Evolutionary conservation across 2,329 filamentous ascomycete species (phyloP).

Genomic region (Seiridium cupressi): DNA sequence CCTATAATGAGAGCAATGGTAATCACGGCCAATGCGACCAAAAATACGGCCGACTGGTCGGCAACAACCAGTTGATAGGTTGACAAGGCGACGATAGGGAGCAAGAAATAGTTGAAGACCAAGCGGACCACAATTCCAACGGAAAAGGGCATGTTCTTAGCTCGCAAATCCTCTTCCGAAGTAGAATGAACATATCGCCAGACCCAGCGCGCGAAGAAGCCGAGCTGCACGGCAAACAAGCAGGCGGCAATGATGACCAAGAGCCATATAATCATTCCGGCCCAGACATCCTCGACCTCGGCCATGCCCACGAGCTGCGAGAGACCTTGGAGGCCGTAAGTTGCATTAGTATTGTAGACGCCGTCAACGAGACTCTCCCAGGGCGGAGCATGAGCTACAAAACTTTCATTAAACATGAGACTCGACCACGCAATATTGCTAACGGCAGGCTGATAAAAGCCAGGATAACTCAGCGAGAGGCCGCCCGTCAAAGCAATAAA

Average conservation of each 20-base stretch:
- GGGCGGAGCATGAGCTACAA: constrained; percentile 67
- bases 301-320: constrained; percentile 82
- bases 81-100: constrained; percentile 83
- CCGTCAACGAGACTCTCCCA: constrained; percentile 74
- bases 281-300: constrained; percentile 79
- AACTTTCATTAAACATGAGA: constrained; percentile 90
- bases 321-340: constrained; percentile 76
- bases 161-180: constrained; percentile 80
- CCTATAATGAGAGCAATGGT: constrained; percentile 71
- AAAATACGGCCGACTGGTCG: constrained; percentile 62
- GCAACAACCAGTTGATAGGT: constrained; percentile 88
- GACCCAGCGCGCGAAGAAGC: constrained; percentile 75
- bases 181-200: constrained; percentile 69
- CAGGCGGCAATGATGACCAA: constrained; percentile 70
- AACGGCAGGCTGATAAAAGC: constrained; percentile 88
- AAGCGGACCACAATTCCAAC: constrained; percentile 78
- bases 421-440: constrained; percentile 87
- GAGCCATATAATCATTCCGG: constrained; percentile 90
- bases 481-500: constrained; percentile 87
- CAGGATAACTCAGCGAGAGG: constrained; percentile 84
- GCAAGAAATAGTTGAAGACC: constrained; percentile 87
- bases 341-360: constrained; percentile 77
- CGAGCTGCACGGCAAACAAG: constrained; percentile 69
- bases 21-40: constrained; percentile 72
- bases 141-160: constrained; percentile 89